Percentiles rank a stretch among this genome's conserved stretches.
phyloP scores from a whole-genome alignment of 129 eudicot genomes.

The Glebionis coronaria region DNA sequence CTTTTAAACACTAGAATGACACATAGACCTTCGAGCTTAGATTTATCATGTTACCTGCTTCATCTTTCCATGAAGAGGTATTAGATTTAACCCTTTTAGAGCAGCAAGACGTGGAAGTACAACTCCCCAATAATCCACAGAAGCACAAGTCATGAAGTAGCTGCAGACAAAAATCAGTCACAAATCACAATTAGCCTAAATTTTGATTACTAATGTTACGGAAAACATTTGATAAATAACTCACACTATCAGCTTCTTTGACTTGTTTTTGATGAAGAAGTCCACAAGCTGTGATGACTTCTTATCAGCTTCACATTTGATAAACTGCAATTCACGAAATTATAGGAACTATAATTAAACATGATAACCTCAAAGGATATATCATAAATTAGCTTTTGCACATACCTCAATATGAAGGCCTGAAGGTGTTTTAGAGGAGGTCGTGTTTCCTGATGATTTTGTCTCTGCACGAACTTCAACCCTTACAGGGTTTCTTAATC shows the following conservation, averaged over 20 bases:
- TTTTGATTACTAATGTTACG: not conserved
- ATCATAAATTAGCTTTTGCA: conserved; percentile 17
- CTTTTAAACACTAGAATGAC: not conserved
- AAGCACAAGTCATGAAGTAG: conserved; percentile 97
- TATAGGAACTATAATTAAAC: conserved; percentile 8
- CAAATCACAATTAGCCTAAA: not conserved
- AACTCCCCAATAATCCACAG: conserved; percentile 96
- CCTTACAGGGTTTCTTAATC: too few species aligned
- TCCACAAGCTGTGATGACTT: conserved; percentile 82
- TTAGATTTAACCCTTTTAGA: conserved; percentile 52
- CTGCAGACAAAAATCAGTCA: conserved; percentile 36
- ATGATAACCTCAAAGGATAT: not conserved
- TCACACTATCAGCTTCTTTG: conserved; percentile 73
- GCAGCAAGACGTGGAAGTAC: conserved; percentile 71
- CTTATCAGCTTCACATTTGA: conserved; percentile 87
- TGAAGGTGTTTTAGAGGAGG: conserved; percentile 82
- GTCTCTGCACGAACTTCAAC: too few species aligned
- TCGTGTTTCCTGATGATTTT: conserved; percentile 31
- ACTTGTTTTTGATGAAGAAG: conserved; percentile 61
- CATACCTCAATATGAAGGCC: conserved; percentile 82
- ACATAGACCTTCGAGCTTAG: conserved; percentile 7
- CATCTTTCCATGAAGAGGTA: conserved; percentile 95
- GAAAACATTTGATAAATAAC: conserved; percentile 19
- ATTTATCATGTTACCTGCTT: conserved; percentile 59
- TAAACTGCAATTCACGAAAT: conserved; percentile 72